Percentiles rank a stretch among this genome's conserved stretches.
These are phyloP conservation scores for Boletus barrowsii DNA, from an alignment of 768 basidiomycete species.

Conservation along the genomic window DNA sequence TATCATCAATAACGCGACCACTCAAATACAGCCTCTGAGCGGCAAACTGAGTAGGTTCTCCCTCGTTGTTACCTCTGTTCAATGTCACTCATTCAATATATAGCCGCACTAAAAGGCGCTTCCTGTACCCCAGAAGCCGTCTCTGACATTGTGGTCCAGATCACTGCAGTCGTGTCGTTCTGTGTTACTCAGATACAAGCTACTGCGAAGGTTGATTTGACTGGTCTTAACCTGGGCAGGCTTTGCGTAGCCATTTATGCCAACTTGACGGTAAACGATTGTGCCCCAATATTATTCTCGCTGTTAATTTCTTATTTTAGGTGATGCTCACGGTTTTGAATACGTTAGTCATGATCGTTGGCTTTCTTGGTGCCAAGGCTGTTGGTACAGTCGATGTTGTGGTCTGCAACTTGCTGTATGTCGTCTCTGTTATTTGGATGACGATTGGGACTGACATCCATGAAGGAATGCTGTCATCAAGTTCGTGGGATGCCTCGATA, in stretches of 20 bases:
- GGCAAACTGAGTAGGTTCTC: slow-evolving; percentile 4
- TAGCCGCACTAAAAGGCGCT: slow-evolving; percentile 1
- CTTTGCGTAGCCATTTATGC: slow-evolving; percentile 4
- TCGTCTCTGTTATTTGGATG: not conserved
- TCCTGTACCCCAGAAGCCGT: slow-evolving; percentile 9
- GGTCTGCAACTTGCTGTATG: slow-evolving; percentile 15
- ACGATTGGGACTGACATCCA: not conserved
- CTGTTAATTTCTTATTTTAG: not conserved
- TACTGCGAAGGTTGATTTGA: not conserved
- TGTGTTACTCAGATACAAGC: slow-evolving; percentile 12
- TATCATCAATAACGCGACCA: slow-evolving; percentile 13
- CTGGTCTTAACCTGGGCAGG: slow-evolving; percentile 6
- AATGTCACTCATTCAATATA: not conserved
- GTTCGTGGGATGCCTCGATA: slow-evolving; percentile 13
- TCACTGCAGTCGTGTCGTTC: slow-evolving; percentile 5
- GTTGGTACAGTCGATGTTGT: not conserved
- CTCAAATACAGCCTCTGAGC: slow-evolving; percentile 1
- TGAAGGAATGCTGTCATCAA: not conserved
- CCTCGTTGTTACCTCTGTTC: not conserved
- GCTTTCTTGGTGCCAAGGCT: not conserved
- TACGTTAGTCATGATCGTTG: slow-evolving; percentile 3
- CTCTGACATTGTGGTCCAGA: slow-evolving; percentile 6
- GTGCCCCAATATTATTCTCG: rapidly evolving
- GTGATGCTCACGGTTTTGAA: slow-evolving; percentile 4
- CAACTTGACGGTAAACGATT: slow-evolving; percentile 2